Conservation (phyloP, 306 rosid species). For the Glycine tomentella region DNA sequence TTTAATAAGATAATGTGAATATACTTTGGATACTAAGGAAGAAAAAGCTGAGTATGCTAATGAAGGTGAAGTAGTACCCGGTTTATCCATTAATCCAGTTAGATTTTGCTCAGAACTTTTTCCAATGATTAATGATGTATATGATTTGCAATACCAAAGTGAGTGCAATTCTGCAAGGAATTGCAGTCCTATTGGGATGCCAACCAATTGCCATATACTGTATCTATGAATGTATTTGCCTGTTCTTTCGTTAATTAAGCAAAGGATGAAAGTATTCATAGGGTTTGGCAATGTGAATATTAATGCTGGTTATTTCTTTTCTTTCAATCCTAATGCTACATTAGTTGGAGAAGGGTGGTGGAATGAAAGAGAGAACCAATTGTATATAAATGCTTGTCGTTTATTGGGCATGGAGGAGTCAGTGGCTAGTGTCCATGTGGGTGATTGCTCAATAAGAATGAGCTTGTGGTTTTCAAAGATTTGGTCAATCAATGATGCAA, state of each 20-base stretch:
- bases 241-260: conserved; percentile 39
- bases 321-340: conserved; percentile 45
- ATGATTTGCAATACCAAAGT: too few relatives aligned
- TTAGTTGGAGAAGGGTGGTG: conserved; percentile 63
- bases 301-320: background rate
- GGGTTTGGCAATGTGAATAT: background rate
- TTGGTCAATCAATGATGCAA: conserved; percentile 47
- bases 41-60: too few relatives aligned
- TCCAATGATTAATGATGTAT: too few relatives aligned
- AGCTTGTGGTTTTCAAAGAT: conserved; percentile 48
- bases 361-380: conserved; percentile 48
- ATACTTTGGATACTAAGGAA: too few relatives aligned
- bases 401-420: conserved; percentile 45
- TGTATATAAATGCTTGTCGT: conserved; percentile 48
- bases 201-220: background rate
- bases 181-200: too few relatives aligned
- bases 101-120: too few relatives aligned
- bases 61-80: too few relatives aligned
- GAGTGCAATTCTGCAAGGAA: too few relatives aligned
- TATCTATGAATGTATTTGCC: conserved; percentile 23
- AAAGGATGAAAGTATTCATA: conserved; percentile 48
- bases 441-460: conserved; percentile 60
- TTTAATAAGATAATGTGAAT: too few relatives aligned
- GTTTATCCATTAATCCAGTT: too few relatives aligned
- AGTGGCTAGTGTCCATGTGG: conserved; percentile 43